These are phyloP conservation scores for Massariosphaeria phaeospora DNA, from an alignment of 495 filamentous ascomycete genomes.

Conservation along the genomic window DNA sequence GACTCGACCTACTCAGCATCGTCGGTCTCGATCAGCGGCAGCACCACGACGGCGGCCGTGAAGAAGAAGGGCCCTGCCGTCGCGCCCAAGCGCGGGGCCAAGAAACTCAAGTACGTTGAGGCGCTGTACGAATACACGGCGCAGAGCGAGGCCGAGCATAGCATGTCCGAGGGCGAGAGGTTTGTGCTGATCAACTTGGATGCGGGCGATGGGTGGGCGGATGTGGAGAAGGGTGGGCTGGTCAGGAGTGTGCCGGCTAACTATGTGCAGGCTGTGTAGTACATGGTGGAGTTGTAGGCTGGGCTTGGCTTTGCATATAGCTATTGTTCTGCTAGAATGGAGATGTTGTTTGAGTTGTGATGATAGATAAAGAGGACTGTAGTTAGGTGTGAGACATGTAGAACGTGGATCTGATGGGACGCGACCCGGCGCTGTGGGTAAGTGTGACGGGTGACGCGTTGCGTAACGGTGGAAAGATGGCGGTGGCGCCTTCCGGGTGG, in stretches of 20 bases:
- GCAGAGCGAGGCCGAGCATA: conserved; percentile 78
- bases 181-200: conserved; percentile 85
- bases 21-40: conserved; percentile 34
- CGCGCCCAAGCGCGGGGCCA: conserved; percentile 84
- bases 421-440: no score
- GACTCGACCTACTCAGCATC: conserved; percentile 63
- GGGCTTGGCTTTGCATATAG: no score
- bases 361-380: no score
- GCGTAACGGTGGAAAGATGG: no score
- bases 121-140: conserved; percentile 90
- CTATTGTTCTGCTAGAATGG: not conserved
- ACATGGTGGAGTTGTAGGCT: not conserved
- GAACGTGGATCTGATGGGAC: no score
- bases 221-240: conserved; percentile 85
- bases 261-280: conserved; percentile 72
- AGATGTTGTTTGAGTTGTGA: no score
- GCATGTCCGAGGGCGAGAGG: conserved; percentile 82
- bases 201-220: conserved; percentile 89
- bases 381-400: no score
- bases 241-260: conserved; percentile 92
- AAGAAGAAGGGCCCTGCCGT: conserved; percentile 94
- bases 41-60: conserved; percentile 16
- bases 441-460: no score
- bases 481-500: no score
- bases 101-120: conserved; percentile 92